Evolutionary conservation across 2,329 filamentous ascomycete genomes (phyloP).

Genomic region (Penicillium paneum): DNA sequence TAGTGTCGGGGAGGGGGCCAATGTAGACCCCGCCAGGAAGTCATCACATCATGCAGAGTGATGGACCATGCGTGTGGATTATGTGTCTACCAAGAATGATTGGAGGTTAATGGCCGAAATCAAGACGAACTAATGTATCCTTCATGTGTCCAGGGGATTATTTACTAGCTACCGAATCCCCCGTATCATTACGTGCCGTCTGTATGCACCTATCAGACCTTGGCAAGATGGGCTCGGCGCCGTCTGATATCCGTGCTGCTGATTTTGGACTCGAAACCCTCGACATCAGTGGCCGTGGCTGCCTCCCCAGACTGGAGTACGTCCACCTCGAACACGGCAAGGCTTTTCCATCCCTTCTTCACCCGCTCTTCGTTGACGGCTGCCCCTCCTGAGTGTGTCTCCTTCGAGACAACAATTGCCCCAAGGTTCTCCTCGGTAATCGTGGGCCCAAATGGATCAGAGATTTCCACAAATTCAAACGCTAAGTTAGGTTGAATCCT

Average conservation of each 20-base stretch:
- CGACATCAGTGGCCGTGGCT: conserved; percentile 42
- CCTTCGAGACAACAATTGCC: conserved; percentile 79
- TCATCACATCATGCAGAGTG: conserved; percentile 27
- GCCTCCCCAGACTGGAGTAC: conserved; percentile 68
- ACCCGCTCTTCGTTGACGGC: conserved; percentile 80
- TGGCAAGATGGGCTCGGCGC: conserved; percentile 42
- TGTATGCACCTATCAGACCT: conserved; percentile 18
- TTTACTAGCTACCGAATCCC: conserved; percentile 6
- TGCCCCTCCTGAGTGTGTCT: conserved; percentile 78
- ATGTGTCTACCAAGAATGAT: not conserved
- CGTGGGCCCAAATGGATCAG: conserved; percentile 86
- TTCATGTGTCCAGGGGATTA: conserved; percentile 3
- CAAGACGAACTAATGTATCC: conserved; percentile 12
- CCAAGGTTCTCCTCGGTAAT: conserved; percentile 76
- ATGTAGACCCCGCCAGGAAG: conserved; percentile 20
- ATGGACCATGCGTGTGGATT: conserved; percentile 16
- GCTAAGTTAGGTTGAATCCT: conserved; percentile 60
- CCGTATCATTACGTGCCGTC: conserved; percentile 4
- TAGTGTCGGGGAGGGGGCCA: conserved; percentile 13
- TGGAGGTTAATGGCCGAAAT: conserved; percentile 18
- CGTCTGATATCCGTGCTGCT: conserved; percentile 83
- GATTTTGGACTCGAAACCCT: conserved; percentile 76
- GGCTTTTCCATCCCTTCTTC: conserved; percentile 69
- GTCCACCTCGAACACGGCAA: conserved; percentile 85
- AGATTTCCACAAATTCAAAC: conserved; percentile 78